Evolutionary conservation across 345 rosid species (phyloP).

Genomic region (Melaleuca quinquenervia): DNA sequence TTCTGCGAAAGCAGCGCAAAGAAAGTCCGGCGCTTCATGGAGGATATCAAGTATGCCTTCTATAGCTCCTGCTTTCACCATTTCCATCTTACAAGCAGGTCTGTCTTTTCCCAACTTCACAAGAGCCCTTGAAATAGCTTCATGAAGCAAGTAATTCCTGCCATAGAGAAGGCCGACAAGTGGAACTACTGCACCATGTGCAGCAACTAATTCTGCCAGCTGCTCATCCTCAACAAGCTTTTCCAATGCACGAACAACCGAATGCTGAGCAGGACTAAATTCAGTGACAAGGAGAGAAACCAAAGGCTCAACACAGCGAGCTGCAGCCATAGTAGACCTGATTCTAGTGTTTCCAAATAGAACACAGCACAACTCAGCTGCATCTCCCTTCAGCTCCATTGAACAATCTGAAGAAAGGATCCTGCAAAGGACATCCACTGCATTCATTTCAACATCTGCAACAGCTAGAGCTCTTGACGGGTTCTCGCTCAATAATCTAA

Average conservation of each 20-base stretch:
- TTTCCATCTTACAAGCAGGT: conserved; percentile 92
- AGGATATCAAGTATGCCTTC: conserved; percentile 86
- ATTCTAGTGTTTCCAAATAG: conserved; percentile 87
- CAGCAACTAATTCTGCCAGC: conserved; percentile 96
- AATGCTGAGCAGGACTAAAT: conserved; percentile 88
- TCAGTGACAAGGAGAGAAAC: conserved; percentile 91
- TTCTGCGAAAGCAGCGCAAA: conserved; percentile 88
- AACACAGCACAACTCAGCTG: conserved; percentile 95
- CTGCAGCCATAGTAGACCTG: conserved; percentile 95
- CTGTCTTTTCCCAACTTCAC: conserved; percentile 98
- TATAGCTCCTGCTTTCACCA: conserved; percentile 96
- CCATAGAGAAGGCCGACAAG: conserved; percentile 97
- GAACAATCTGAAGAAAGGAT: conserved; percentile 90
- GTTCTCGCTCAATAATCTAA: conserved; percentile 91
- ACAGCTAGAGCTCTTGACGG: conserved; percentile 92
- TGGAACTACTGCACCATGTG: conserved; percentile 97
- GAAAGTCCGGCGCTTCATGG: conserved; percentile 92
- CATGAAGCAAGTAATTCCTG: conserved; percentile 81
- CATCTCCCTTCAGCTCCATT: conserved; percentile 94
- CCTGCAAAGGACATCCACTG: conserved; percentile 95
- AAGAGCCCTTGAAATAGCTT: conserved; percentile 87
- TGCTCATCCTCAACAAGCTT: conserved; percentile 98
- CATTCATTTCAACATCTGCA: conserved; percentile 98
- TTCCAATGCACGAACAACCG: conserved; percentile 89
- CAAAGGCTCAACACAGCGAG: conserved; percentile 96